Conservation (phyloP, 768 basidiomycete species). For the Russula emetica region DNA sequence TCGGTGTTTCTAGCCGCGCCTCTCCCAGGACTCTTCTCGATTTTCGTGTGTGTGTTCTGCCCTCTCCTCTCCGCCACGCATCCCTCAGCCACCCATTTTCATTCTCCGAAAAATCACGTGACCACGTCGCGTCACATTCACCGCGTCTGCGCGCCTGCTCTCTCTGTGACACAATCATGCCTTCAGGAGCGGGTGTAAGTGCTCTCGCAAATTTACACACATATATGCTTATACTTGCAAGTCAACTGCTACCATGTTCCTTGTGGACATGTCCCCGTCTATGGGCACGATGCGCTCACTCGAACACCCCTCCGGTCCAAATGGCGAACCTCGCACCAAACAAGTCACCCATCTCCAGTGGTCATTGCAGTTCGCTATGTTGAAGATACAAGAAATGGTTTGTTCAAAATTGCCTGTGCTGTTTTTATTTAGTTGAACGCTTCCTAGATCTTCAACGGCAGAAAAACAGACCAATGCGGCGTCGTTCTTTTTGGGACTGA, state of each 20-base stretch:
- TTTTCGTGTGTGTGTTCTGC: background rate
- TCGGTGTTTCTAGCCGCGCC: constrained; percentile 32
- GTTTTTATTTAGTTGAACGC: constrained; percentile 7
- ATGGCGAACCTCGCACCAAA: constrained; percentile 46
- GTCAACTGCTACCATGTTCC: constrained; percentile 86
- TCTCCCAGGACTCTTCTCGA: constrained; percentile 26
- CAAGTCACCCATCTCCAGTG: constrained; percentile 78
- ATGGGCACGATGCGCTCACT: constrained; percentile 68
- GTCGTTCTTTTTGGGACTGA: constrained; percentile 84
- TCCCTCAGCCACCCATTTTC: constrained; percentile 18
- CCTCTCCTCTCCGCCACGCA: background rate
- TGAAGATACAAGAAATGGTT: constrained; percentile 91
- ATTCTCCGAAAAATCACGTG: constrained; percentile 16
- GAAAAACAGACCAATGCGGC: constrained; percentile 95
- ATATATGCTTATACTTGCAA: constrained; percentile 32
- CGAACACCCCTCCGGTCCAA: constrained; percentile 48
- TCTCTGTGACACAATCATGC: constrained; percentile 46
- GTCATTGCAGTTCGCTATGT: constrained; percentile 80
- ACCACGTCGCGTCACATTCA: constrained; percentile 5
- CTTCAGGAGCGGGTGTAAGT: constrained; percentile 74
- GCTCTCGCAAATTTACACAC: constrained; percentile 22
- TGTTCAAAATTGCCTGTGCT: background rate
- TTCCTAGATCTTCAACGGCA: constrained; percentile 76
- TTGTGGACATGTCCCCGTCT: constrained; percentile 81
- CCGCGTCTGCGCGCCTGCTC: background rate